Percentiles rank a stretch among this genome's conserved stretches.
These are phyloP conservation scores for Pseudoperonospora humuli DNA, from an alignment of 352 stramenopile genomes.

Conservation along the genomic window DNA sequence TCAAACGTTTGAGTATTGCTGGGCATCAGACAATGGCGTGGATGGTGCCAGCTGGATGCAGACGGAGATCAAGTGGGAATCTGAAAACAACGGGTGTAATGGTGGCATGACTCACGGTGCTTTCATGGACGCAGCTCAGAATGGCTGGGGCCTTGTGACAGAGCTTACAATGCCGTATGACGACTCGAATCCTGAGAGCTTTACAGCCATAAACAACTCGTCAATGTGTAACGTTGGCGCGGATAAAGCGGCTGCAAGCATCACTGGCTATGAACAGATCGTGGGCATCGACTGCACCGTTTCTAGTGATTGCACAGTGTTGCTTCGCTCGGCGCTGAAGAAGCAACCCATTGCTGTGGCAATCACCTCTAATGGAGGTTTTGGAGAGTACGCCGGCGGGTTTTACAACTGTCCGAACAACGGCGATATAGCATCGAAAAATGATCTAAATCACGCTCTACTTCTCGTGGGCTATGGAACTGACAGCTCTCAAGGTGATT, in stretches of 20 bases:
- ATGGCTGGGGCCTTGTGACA: slow-evolving; percentile 53
- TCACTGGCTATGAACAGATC: slow-evolving; percentile 61
- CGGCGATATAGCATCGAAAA: slow-evolving; percentile 51
- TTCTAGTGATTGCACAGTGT: slow-evolving; percentile 40
- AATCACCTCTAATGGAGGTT: slow-evolving; percentile 63
- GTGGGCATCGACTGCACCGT: slow-evolving; percentile 48
- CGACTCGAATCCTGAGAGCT: slow-evolving; percentile 32
- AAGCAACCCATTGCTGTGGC: slow-evolving; percentile 67
- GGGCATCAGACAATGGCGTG: slow-evolving; percentile 38
- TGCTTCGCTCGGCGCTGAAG: slow-evolving; percentile 50
- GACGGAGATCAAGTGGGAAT: slow-evolving; percentile 66
- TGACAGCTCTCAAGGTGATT: slow-evolving; percentile 47
- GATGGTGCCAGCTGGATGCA: slow-evolving; percentile 52
- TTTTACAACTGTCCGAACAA: slow-evolving; percentile 73
- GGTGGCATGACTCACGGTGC: slow-evolving; percentile 78
- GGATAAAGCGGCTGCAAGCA: slow-evolving; percentile 52
- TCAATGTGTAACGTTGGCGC: slow-evolving; percentile 28
- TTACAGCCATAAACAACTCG: slow-evolving; percentile 18
- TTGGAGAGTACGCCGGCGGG: slow-evolving; percentile 59
- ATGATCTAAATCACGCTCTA: slow-evolving; percentile 70
- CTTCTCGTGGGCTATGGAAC: slow-evolving; percentile 72
- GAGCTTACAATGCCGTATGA: slow-evolving; percentile 72
- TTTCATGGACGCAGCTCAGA: slow-evolving; percentile 65
- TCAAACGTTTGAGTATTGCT: slow-evolving; percentile 76
- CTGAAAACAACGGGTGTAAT: slow-evolving; percentile 65